Percentiles rank a stretch among this genome's conserved stretches.
Evolutionary conservation across 352 stramenopile species (phyloP).

Genomic region (Phytophthora ramorum): DNA sequence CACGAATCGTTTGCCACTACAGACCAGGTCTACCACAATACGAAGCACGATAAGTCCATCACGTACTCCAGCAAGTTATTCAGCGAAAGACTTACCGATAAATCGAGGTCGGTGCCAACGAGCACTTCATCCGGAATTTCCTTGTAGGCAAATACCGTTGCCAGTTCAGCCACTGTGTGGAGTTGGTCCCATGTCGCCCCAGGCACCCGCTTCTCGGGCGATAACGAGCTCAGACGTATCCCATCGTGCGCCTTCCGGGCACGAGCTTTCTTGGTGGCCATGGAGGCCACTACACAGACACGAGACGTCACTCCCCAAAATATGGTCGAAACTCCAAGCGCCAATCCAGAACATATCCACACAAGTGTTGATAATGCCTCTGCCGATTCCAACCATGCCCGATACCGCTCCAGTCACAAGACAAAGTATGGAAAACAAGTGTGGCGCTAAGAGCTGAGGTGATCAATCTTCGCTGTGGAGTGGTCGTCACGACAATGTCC

Average conservation of each 20-base stretch:
- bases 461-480: too few species aligned
- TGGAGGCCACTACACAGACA: slow-evolving; percentile 4
- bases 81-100: slow-evolving; percentile 47
- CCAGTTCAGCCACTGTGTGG: slow-evolving; percentile 46
- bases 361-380: background rate
- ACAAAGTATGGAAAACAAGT: too few species aligned
- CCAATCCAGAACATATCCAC: too few species aligned
- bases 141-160: slow-evolving; percentile 57
- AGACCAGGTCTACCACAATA: slow-evolving; percentile 58
- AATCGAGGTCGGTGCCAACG: slow-evolving; percentile 58
- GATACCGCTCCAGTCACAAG: too few species aligned
- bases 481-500: too few species aligned
- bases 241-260: slow-evolving; percentile 50
- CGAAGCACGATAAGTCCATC: background rate
- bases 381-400: too few species aligned
- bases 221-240: slow-evolving; percentile 52
- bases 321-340: slow-evolving; percentile 18
- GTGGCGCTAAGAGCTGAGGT: too few species aligned
- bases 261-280: slow-evolving; percentile 46
- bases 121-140: slow-evolving; percentile 75
- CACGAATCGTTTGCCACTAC: slow-evolving; percentile 71
- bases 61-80: background rate
- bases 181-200: slow-evolving; percentile 7
- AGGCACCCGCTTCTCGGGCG: slow-evolving; percentile 10
- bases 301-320: slow-evolving; percentile 15